Base-by-base conservation (phyloP, 805 yeast species). In the Ogataea saltuana region DNA sequence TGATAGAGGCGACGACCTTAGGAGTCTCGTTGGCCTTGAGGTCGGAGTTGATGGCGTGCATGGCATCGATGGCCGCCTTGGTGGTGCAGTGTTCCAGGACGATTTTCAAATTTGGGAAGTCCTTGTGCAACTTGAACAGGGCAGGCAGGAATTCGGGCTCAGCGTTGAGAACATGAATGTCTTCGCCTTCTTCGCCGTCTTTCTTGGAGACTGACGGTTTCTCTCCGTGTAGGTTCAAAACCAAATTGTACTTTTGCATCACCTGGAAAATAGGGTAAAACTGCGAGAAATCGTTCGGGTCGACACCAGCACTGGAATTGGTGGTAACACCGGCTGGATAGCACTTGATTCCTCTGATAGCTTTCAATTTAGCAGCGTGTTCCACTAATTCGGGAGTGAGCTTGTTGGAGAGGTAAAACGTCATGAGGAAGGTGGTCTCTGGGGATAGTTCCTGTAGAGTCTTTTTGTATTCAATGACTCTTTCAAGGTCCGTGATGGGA, bases 301-400 rank as follows among this genome's bases (percentile, higher is more conserved):
- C 93, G 18, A 93, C 97, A 39, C 99, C 99, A 3, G 83, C 86
- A 37, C 77, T 66, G 8, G 97, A 88, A 69, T 93, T 93, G 29
- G 99, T 93, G n/a, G 99, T 93, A 23, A 93, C 99, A 33, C 99
- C 99, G 2, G 98, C 97, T 31, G 99, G 99, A 64, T 93, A 93
- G 63, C 96, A 89, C 65, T 93, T 93, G 53, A 93, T 88, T 44
- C 99, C 99, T 22, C 81, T 73, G 42, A 91, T 81, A 28, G 80
- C 81, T 1, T 82, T 82, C 13, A 67, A 57, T 42, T 71, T 60
- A 6, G 90, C 95, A 26, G 97, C 98, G 49, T 80, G 76, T 42
- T 78, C 80, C 44, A 93, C 83, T 30, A 88, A 70, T 51, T 87
- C 95, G 0, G 98, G 97, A 1, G 96, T 88, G 50, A 93, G 70